Evolutionary conservation across 208 protist species (phyloP).

Genomic region (Wallacemonas sp.): DNA sequence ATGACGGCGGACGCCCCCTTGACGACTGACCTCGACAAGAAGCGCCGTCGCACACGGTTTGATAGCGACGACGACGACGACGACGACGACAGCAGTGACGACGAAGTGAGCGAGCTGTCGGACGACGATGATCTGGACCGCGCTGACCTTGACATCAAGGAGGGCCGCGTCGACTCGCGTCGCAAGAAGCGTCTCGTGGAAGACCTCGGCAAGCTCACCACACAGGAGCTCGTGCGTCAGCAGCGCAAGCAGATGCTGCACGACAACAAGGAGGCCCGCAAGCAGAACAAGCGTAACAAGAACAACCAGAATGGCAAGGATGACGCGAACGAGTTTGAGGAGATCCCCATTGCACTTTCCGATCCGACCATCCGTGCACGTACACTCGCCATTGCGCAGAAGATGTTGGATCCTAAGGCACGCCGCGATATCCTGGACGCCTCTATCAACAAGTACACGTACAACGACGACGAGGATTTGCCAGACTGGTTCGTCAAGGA

Average conservation of each 20-base stretch:
- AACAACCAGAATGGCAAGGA: slow-evolving; percentile 47
- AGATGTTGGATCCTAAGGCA: slow-evolving; percentile 81
- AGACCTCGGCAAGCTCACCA: slow-evolving; percentile 71
- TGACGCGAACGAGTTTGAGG: slow-evolving; percentile 79
- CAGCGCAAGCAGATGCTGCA: slow-evolving; percentile 78
- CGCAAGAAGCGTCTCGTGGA: slow-evolving; percentile 69
- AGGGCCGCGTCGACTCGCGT: slow-evolving; percentile 70
- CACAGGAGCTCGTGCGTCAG: slow-evolving; percentile 81
- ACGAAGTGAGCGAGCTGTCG: slow-evolving; percentile 23
- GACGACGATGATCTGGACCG: slow-evolving; percentile 43
- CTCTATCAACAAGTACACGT: slow-evolving; percentile 85
- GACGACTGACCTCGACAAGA: slow-evolving; percentile 8
- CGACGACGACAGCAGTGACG: slow-evolving; percentile 26
- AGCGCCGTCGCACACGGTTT: slow-evolving; percentile 45
- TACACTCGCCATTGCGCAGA: slow-evolving; percentile 85
- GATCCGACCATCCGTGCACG: slow-evolving; percentile 83
- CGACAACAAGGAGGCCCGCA: slow-evolving; percentile 74
- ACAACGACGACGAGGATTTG: slow-evolving; percentile 89
- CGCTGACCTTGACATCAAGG: slow-evolving; percentile 53
- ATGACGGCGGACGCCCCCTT: slow-evolving; percentile 50
- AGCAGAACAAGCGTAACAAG: slow-evolving; percentile 62
- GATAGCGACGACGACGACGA: slow-evolving; percentile 39
- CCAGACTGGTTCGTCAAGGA: slow-evolving; percentile 93
- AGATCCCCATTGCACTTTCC: slow-evolving; percentile 83
- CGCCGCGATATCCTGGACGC: slow-evolving; percentile 88